A percentile compares a stretch with the other conserved stretches of the same genome.
Conservation (phyloP, 352 stramenopile species). For the Phytophthora aleatoria region DNA sequence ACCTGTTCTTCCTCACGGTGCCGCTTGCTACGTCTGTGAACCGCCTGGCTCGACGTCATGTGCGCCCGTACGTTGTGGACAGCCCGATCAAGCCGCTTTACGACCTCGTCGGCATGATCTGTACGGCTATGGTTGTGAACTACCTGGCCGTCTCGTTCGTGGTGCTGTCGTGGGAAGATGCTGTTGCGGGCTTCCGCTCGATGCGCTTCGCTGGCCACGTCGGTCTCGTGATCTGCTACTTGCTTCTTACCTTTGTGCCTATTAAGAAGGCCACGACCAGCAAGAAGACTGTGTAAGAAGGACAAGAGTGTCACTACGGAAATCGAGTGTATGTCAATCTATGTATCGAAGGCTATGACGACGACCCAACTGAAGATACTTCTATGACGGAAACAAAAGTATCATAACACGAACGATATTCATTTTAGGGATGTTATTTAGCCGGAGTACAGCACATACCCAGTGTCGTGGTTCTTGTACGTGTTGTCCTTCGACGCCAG, state of each 20-base stretch:
- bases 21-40: conserved; percentile 74
- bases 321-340: conserved; percentile 8
- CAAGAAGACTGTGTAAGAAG: conserved; percentile 41
- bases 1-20: conserved; percentile 92
- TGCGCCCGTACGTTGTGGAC: conserved; percentile 62
- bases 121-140: conserved; percentile 68
- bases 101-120: conserved; percentile 57
- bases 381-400: conserved; percentile 21
- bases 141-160: conserved; percentile 79
- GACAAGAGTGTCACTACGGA: neutral
- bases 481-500: conserved; percentile 50
- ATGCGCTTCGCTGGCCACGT: conserved; percentile 69
- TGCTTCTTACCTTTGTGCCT: conserved; percentile 46
- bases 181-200: conserved; percentile 51
- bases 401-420: conserved; percentile 27
- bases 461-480: conserved; percentile 57
- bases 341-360: conserved; percentile 13
- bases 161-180: conserved; percentile 65
- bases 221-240: conserved; percentile 41
- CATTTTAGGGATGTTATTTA: conserved; percentile 31
- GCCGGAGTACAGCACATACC: conserved; percentile 61
- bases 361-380: conserved; percentile 4
- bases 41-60: conserved; percentile 51
- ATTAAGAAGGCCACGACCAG: conserved; percentile 39
- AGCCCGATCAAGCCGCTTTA: conserved; percentile 58